phyloP scores from a whole-genome alignment of 148 eudicot genomes.

The Gaultheria prostrata region DNA sequence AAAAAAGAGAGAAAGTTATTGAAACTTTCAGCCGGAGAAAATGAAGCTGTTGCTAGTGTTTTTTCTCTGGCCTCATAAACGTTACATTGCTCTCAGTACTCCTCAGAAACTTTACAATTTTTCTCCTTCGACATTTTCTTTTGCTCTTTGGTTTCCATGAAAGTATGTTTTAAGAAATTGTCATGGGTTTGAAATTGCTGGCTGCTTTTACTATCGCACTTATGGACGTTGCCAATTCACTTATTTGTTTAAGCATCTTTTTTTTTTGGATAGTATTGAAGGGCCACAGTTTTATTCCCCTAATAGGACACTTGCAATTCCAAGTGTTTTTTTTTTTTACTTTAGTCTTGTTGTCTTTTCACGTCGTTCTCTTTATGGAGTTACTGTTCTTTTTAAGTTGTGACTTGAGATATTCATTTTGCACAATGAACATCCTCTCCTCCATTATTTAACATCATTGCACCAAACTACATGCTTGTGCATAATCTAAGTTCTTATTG shows the following conservation, averaged over 20 bases:
- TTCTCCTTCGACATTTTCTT: not conserved
- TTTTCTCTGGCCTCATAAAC: not conserved
- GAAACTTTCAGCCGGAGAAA: not conserved
- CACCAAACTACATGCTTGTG: conserved; percentile 1
- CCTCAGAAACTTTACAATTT: not conserved
- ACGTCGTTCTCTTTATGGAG: not conserved
- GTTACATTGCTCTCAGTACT: not conserved
- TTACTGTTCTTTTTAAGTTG: not conserved
- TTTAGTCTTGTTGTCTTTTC: not conserved
- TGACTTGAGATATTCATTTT: no score
- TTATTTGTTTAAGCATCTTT: not conserved
- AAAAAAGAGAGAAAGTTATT: not conserved
- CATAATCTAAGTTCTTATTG: conserved; percentile 21
- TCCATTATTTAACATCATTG: not conserved
- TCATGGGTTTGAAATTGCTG: not conserved
- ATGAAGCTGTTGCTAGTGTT: not conserved
- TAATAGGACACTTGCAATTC: not conserved
- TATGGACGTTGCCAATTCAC: not conserved
- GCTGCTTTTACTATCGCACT: conserved; percentile 4
- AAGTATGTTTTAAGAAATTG: not conserved
- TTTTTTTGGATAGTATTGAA: not conserved
- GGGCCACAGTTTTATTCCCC: not conserved
- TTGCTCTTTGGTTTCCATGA: not conserved
- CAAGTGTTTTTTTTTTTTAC: not conserved
- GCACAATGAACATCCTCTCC: no score